phyloP scores from a whole-genome alignment of 257 asterid genomes.

The Coffea canephora region DNA sequence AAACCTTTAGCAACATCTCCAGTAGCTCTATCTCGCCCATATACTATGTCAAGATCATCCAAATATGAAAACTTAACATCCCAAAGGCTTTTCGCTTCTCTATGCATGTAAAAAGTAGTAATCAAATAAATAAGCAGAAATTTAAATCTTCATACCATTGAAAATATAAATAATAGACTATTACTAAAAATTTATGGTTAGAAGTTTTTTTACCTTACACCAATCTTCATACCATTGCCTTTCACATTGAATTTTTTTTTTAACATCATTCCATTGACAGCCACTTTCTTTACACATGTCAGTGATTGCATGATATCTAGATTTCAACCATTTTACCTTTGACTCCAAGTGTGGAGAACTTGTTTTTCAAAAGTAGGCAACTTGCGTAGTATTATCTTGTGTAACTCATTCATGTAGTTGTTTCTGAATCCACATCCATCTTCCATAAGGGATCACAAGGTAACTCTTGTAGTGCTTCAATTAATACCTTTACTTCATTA shows the following conservation, averaged over 20 bases:
- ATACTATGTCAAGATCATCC: no score
- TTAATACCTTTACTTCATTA: not conserved
- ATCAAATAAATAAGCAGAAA: no score
- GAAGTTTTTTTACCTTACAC: no score
- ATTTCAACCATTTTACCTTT: slow-evolving; percentile 3
- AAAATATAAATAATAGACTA: no score
- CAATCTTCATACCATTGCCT: not conserved
- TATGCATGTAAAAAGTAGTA: no score
- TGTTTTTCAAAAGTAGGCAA: not conserved
- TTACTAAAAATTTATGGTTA: no score
- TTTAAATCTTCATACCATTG: no score
- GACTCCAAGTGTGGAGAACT: slow-evolving; percentile 5
- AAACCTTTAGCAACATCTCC: not conserved
- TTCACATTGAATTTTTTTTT: not conserved
- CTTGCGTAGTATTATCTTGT: not conserved
- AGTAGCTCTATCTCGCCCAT: no score
- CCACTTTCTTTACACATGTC: slow-evolving; percentile 13
- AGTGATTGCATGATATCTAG: not conserved
- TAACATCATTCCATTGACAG: not conserved
- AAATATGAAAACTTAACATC: no score
- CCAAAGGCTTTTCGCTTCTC: no score
- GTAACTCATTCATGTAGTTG: not conserved
- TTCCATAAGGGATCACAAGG: not conserved
- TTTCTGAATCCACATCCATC: not conserved
- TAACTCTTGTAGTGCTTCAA: not conserved